Conservation (phyloP, 1,284 basidiomycete species). For the Afroboletus lepidellus region DNA sequence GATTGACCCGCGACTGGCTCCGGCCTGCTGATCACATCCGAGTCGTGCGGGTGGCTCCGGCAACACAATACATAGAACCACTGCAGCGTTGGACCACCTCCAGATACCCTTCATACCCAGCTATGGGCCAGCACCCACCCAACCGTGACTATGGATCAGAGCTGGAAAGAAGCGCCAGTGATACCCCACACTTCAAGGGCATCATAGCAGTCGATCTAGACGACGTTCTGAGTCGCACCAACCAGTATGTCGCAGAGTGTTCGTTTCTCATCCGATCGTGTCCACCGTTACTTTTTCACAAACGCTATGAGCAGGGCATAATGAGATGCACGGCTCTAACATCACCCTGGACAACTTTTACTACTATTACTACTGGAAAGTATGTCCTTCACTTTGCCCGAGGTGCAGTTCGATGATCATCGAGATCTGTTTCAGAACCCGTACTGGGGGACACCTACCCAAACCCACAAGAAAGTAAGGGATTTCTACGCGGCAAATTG, state of each 20-base stretch:
- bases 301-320: conserved; percentile 57
- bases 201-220: conserved; percentile 75
- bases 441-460: conserved; percentile 66
- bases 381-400: conserved; percentile 46
- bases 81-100: neutral
- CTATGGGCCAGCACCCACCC: conserved; percentile 2
- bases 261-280: conserved; percentile 25
- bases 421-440: conserved; percentile 47
- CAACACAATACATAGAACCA: too few species aligned
- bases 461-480: conserved; percentile 59
- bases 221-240: conserved; percentile 75
- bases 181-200: conserved; percentile 25
- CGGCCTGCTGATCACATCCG: neutral
- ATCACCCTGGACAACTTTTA: conserved; percentile 57
- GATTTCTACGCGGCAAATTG: conserved; percentile 57
- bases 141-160: neutral
- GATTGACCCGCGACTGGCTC: conserved; percentile 4
- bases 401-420: conserved; percentile 46
- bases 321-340: conserved; percentile 56
- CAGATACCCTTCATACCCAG: conserved; percentile 10
- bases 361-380: conserved; percentile 35
- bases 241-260: conserved; percentile 65
- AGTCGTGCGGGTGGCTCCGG: neutral
- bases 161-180: neutral
- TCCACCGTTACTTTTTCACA: neutral